Conservation (phyloP, 371 early-diverging fungal genomes). For the Apophysomyces variabilis region DNA sequence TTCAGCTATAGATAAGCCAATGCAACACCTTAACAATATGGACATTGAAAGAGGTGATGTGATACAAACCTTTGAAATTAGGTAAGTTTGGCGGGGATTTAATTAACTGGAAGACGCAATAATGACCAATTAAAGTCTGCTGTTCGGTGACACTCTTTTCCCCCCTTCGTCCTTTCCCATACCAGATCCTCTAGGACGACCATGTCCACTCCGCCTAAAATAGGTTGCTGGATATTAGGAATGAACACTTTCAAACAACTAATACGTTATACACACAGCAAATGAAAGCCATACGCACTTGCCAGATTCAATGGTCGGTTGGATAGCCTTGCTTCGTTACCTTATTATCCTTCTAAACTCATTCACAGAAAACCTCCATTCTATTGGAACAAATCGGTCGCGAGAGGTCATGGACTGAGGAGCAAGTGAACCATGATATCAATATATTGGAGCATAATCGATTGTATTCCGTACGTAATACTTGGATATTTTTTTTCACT, state of each 20-base stretch:
- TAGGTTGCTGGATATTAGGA: slow-evolving; percentile 1
- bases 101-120: no score
- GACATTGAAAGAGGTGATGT: no score
- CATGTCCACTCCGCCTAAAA: slow-evolving; percentile 1
- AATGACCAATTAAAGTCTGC: neutral
- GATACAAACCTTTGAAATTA: no score
- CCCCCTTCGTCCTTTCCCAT: neutral
- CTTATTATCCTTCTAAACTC: neutral
- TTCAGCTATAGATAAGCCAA: no score
- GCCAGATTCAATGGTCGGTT: neutral
- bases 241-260: neutral
- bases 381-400: slow-evolving; percentile 9
- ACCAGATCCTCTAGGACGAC: neutral
- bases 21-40: no score
- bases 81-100: no score
- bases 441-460: slow-evolving; percentile 2
- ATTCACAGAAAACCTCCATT: neutral
- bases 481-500: neutral
- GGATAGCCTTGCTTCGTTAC: neutral
- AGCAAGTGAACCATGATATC: slow-evolving; percentile 8
- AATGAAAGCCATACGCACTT: neutral
- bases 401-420: slow-evolving; percentile 7
- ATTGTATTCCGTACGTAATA: neutral
- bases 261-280: neutral
- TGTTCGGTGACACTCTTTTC: neutral